phyloP scores from a whole-genome alignment of 192 early-diverging fungal genomes.

The Lunasporangiospora selenospora region DNA sequence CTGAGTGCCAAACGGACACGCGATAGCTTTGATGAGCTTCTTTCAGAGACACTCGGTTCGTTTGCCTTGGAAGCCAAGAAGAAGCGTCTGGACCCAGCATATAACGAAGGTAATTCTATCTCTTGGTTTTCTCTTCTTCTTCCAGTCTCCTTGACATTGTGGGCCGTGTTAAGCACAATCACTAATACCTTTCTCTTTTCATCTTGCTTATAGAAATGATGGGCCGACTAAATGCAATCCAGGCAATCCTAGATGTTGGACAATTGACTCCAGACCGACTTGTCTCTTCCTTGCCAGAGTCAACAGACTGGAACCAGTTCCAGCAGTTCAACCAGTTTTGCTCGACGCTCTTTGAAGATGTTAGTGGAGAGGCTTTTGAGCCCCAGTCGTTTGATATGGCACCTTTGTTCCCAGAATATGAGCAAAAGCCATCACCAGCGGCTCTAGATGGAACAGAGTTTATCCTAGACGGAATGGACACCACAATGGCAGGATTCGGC shows the following conservation, averaged over 20 bases:
- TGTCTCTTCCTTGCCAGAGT: conserved; percentile 13
- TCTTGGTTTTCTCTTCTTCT: not conserved
- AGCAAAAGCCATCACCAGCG: conserved; percentile 14
- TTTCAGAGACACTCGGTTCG: conserved; percentile 37
- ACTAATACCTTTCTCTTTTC: not conserved
- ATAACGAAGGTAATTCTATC: conserved; percentile 36
- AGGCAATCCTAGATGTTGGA: conserved; percentile 22
- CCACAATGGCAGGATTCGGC: not conserved
- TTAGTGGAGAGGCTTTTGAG: conserved; percentile 37
- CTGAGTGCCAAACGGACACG: conserved; percentile 22
- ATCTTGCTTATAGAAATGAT: conserved; percentile 23
- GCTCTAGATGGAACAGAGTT: conserved; percentile 2
- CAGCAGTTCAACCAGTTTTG: conserved; percentile 42
- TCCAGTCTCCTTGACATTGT: not conserved
- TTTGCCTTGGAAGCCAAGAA: conserved; percentile 48
- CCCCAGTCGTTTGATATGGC: conserved; percentile 18
- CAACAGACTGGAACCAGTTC: conserved; percentile 32
- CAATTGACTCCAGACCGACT: conserved; percentile 24
- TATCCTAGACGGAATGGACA: not conserved
- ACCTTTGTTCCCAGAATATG: conserved; percentile 33
- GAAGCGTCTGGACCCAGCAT: conserved; percentile 29
- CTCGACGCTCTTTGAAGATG: conserved; percentile 31
- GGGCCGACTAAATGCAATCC: conserved; percentile 31
- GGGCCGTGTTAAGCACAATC: not conserved
- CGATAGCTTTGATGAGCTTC: conserved; percentile 24